These are phyloP conservation scores for Afroboletus lepidellus DNA, from an alignment of 1,284 basidiomycete species.

Conservation along the genomic window DNA sequence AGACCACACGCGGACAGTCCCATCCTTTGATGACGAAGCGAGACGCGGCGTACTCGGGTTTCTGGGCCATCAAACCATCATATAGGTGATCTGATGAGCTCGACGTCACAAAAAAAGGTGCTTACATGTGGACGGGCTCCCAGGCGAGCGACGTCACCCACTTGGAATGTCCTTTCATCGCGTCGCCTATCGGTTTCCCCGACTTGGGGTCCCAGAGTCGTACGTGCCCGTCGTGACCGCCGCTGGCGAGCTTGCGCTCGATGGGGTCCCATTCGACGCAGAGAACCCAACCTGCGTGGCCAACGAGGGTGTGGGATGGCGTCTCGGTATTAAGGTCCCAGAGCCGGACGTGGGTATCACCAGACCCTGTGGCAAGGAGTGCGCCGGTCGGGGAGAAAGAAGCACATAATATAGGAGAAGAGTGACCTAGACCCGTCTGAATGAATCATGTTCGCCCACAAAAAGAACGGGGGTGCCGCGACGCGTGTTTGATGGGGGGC, in stretches of 20 bases:
- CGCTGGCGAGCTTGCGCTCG: slow-evolving; percentile 89
- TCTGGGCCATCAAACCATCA: slow-evolving; percentile 37
- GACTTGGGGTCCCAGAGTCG: slow-evolving; percentile 89
- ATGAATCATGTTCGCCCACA: slow-evolving; percentile 7
- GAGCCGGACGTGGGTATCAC: slow-evolving; percentile 89
- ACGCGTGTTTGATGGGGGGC: slow-evolving; percentile 14
- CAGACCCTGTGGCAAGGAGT: slow-evolving; percentile 91
- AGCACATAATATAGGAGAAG: slow-evolving; percentile 92
- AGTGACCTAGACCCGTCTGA: slow-evolving; percentile 63
- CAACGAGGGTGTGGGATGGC: slow-evolving; percentile 84
- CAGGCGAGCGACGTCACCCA: slow-evolving; percentile 97
- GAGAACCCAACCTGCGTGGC: slow-evolving; percentile 94
- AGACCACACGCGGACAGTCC: slow-evolving; percentile 93
- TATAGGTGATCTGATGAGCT: not conserved
- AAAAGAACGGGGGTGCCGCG: not conserved
- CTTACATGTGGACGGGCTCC: slow-evolving; percentile 91
- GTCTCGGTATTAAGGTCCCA: slow-evolving; percentile 96
- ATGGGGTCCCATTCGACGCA: slow-evolving; percentile 97
- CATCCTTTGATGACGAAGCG: slow-evolving; percentile 95
- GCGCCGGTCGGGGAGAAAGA: slow-evolving; percentile 93
- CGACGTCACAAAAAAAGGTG: slow-evolving; percentile 3
- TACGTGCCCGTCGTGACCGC: slow-evolving; percentile 88
- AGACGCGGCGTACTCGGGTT: slow-evolving; percentile 78
- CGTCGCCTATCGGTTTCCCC: slow-evolving; percentile 82
- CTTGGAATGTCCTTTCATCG: slow-evolving; percentile 90